Evolutionary conservation across 2,329 filamentous ascomycete genomes (phyloP).

Genomic region (Coniochaeta prunicola): DNA sequence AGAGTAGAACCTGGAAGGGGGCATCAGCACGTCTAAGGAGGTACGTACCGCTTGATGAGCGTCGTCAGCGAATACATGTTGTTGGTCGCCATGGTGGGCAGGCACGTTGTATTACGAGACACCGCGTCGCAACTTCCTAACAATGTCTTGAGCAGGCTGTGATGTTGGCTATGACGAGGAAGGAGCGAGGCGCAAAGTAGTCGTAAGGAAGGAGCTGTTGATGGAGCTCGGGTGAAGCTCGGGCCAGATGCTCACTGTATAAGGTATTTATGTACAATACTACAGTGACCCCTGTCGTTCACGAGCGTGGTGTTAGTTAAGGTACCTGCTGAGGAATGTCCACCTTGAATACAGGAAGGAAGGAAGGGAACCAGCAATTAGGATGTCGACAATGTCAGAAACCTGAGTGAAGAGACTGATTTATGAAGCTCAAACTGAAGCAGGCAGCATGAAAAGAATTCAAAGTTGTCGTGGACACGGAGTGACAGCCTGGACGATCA

Average conservation of each 20-base stretch:
- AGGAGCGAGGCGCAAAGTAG: not conserved
- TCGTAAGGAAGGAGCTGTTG: not conserved
- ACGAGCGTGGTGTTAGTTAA: too few species aligned
- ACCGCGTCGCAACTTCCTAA: not conserved
- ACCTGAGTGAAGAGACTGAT: not conserved
- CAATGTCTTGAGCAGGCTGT: not conserved
- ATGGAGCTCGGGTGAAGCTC: not conserved
- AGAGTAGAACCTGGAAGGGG: too few species aligned
- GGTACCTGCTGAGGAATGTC: too few species aligned
- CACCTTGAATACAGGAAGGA: too few species aligned
- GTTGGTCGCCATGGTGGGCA: conserved; percentile 58
- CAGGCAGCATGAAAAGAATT: not conserved
- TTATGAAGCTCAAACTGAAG: not conserved
- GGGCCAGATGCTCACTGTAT: not conserved
- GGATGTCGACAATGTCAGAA: too few species aligned
- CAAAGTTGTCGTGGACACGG: not conserved
- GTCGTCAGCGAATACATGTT: conserved; percentile 97
- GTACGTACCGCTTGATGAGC: conserved; percentile 87
- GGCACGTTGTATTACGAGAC: not conserved
- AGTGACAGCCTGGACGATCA: not conserved
- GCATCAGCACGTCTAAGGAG: not conserved
- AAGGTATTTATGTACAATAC: not conserved
- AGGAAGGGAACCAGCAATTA: too few species aligned
- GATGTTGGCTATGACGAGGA: not conserved
- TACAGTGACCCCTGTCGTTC: not conserved